Base-by-base conservation (phyloP, 306 rosid species). In the Ceratonia siliqua region DNA sequence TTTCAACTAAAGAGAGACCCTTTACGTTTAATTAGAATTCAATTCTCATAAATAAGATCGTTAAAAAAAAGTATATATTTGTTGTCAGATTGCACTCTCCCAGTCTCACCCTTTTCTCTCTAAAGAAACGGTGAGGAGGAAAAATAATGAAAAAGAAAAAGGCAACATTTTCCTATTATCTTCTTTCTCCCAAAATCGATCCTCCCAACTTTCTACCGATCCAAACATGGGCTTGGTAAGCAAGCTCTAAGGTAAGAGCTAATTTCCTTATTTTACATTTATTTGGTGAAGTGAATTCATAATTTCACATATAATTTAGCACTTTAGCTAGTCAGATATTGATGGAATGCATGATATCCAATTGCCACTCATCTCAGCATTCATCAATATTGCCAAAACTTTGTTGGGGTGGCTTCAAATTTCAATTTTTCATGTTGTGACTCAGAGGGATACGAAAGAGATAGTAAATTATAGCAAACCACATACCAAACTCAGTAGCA, bases 401-500 rank as follows among this genome's bases (percentile, higher is more conserved):
- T 25, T 12, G 8, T 15, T 2, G 4, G 20, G 20, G 20, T 6
- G 10, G 42, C 10, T 36, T 41, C 46, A 41, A 62, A 12, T 36
- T 10, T 8, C 49, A 62, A 4, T 9, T 4, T 13, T 58, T 61
- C 67, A 61, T 21, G 25, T 18, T n/a, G 6, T 33, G 68, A 35
- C 12, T 1, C 0, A 0, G 13, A 39, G 18, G 8, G 38, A 53
- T 3, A 53, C 8, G 7, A 11, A 24, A 17, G 35, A 25, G 10
- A 55, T 70, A 3, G 8, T 15, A 21, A 39, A 39, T 2, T 36
- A 62, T 1, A 66, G 57, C 11, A 20, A 73, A 42, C 56, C 10
- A 75, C 79, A 17, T 80, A 84, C 87, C 85, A 7, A 80, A 84
- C 50, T 80, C 87, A 24, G 17, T 24, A 35, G 27, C 45, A 80